Evolutionary conservation across 345 rosid species (phyloP), one percentile per base, ranked within the genome.

Genomic region (Brassica carinata): DNA sequence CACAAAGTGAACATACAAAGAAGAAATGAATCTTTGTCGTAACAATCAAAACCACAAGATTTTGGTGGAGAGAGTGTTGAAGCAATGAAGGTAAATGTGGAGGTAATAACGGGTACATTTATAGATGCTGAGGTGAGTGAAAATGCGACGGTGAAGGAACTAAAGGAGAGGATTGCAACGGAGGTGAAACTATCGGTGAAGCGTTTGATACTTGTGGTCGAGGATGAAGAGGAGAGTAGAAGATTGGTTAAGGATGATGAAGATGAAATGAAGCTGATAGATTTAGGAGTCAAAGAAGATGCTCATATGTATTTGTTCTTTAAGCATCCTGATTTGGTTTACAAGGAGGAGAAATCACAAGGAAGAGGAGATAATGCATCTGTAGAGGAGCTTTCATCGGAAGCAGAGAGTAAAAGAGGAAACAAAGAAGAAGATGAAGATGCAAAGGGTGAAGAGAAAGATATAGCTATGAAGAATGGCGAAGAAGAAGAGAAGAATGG

Each of bases 281-380:
- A 88, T 57, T 83, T 83, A 18, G 95, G 91, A 8, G 76, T 91
- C 17, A 15, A 38, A 30, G 89, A 92, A 36, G 89, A 87, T 64
- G 86, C 87, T 77, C 94, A 84, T 38, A 48, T 92, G 31, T 92
- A 89, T 76, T 89, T 94, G 76, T 88, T 89, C 84, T 88, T 92
- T 74, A 83, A 34, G 61, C 71, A 45, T 68, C 81, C 40, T 72
- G 84, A 82, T 72, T 71, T 76, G 73, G 69, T 81, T 71, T 40
- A n/a, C 26, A 27, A 45, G 15, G 73, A 71, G 64, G 79, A 74
- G 48, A 62, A 63, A 30, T 79, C 73, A 40, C 51, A 1, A 58
- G 73, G 17, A 59, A 73, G 3, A 40, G 74, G 13, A 62, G 76
- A 9, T 4, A 36, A 64, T 64, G 72, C 23, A 26, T 26, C 65